Base-by-base conservation (phyloP, 768 basidiomycete genomes). In the Phylloporus sp. region DNA sequence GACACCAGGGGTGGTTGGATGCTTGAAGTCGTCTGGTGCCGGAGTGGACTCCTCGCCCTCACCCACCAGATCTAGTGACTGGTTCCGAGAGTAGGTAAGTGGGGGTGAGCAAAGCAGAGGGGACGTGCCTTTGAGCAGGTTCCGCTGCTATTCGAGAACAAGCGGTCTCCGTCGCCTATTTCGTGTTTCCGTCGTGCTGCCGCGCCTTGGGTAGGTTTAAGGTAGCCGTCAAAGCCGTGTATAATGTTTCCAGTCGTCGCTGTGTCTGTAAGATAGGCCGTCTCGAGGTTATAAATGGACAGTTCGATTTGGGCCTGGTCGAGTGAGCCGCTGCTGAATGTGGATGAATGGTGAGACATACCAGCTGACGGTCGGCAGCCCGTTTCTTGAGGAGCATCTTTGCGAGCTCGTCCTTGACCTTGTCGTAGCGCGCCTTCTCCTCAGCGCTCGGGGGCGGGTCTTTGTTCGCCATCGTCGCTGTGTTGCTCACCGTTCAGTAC, bases 181-280 rank as follows among this genome's bases (percentile, higher is more conserved):
- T 92, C 89, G 57, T 85, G 81, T 62, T 84, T 85, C 63, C 85
- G 78, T 59, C 88, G 74, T 9, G 67, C 68, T 4, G 68, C 67
- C 18, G 68, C 67, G 7, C 78, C 81, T 9, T 78, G 74, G 1
- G 78, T 79, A 52, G 84, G 86, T 69, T 92, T 93, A 52, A 92
- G 79, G 64, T 91, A 93, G 36, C 85, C 83, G 49, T 92, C 91
- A 57, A 92, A 92, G 5, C 91, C 91, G 59, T 86, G 86, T 32
- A 93, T 86, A 47, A 93, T 91, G 59, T 93, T 92, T 27, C 91
- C 91, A 16, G 90, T 88, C 59, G 81, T 84, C 1, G 85, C 80
- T 1, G 91, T 91, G 47, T 93, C 91, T 7, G 82, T 80, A 31
- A 93, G 73, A 67, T 92, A 93, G 4, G 77, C 70, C 9, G 80